phyloP scores from a whole-genome alignment of 2,329 filamentous ascomycete species.

The Grosmannia huntii region DNA sequence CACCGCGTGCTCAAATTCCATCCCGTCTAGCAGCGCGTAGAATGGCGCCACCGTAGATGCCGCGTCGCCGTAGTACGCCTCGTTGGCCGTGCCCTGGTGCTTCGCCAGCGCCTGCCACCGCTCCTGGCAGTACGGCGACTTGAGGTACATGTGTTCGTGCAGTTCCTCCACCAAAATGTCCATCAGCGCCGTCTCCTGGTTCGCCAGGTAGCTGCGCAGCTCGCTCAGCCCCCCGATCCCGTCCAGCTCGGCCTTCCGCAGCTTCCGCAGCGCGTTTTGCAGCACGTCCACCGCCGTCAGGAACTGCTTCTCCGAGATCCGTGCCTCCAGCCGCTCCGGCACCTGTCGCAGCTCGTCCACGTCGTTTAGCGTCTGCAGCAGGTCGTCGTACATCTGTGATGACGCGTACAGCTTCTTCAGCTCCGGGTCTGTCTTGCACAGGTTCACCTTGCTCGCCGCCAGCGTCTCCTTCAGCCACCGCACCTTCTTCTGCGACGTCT shows the following conservation, averaged over 20 bases:
- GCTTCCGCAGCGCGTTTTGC: slow-evolving; percentile 70
- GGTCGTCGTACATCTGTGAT: slow-evolving; percentile 81
- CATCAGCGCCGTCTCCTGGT: slow-evolving; percentile 82
- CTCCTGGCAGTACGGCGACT: slow-evolving; percentile 94
- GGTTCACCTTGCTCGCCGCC: slow-evolving; percentile 62
- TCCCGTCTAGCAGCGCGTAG: slow-evolving; percentile 43
- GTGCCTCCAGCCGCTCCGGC: slow-evolving; percentile 83
- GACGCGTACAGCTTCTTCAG: slow-evolving; percentile 78
- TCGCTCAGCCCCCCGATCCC: slow-evolving; percentile 82
- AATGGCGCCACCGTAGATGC: slow-evolving; percentile 35
- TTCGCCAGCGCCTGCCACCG: slow-evolving; percentile 78
- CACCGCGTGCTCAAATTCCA: slow-evolving; percentile 49
- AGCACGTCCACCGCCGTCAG: slow-evolving; percentile 84
- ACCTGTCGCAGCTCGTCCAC: slow-evolving; percentile 81
- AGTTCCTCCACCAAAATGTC: slow-evolving; percentile 96
- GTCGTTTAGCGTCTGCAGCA: slow-evolving; percentile 70
- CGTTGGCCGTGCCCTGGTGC: slow-evolving; percentile 34
- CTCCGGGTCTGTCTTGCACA: slow-evolving; percentile 79
- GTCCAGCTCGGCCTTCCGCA: slow-evolving; percentile 80
- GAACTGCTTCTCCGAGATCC: slow-evolving; percentile 94
- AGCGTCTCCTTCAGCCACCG: slow-evolving; percentile 74
- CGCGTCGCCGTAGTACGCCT: neutral
- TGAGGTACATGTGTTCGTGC: slow-evolving; percentile 93
- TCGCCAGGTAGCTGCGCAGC: slow-evolving; percentile 74
- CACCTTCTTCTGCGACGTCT: slow-evolving; percentile 75